Evolutionary conservation across 2,329 filamentous ascomycete species (phyloP).

Genomic region (Lasiodiplodia sp.): DNA sequence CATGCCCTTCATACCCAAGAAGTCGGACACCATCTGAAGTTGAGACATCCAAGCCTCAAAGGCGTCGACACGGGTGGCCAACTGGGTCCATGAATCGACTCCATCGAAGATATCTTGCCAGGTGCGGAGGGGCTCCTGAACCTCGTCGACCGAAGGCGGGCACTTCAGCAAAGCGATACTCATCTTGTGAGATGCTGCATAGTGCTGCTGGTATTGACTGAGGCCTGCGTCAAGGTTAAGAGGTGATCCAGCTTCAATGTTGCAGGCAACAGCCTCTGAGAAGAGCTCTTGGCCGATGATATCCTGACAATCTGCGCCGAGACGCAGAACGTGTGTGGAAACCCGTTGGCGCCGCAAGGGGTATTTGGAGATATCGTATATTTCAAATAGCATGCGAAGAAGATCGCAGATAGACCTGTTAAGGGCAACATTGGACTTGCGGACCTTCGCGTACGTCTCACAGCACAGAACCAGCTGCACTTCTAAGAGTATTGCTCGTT

Average conservation of each 20-base stretch:
- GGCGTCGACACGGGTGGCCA: slow-evolving; percentile 59
- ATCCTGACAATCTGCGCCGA: slow-evolving; percentile 66
- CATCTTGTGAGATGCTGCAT: slow-evolving; percentile 48
- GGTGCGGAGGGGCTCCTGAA: slow-evolving; percentile 42
- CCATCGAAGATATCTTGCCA: slow-evolving; percentile 50
- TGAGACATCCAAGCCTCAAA: slow-evolving; percentile 57
- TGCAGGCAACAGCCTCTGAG: slow-evolving; percentile 27
- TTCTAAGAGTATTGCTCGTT: slow-evolving; percentile 51
- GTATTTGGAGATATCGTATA: slow-evolving; percentile 40
- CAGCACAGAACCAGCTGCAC: slow-evolving; percentile 47
- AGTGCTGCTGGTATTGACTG: slow-evolving; percentile 42
- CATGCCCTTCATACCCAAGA: slow-evolving; percentile 64
- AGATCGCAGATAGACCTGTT: slow-evolving; percentile 38
- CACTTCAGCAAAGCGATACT: slow-evolving; percentile 51
- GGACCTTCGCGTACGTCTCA: slow-evolving; percentile 41
- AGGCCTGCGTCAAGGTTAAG: slow-evolving; percentile 45
- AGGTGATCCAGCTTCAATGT: neutral
- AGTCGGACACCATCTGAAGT: slow-evolving; percentile 62
- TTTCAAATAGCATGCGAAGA: slow-evolving; percentile 35
- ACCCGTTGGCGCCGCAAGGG: slow-evolving; percentile 45
- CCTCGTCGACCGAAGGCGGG: slow-evolving; percentile 34
- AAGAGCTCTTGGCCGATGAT: slow-evolving; percentile 50
- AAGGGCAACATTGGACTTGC: slow-evolving; percentile 41
- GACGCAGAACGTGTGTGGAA: slow-evolving; percentile 38
- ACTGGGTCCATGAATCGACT: slow-evolving; percentile 43